Percentiles rank a stretch among this genome's conserved stretches.
These are phyloP conservation scores for Perkinsus olseni DNA, from an alignment of 169 alveolate genomes.

Conservation along the genomic window DNA sequence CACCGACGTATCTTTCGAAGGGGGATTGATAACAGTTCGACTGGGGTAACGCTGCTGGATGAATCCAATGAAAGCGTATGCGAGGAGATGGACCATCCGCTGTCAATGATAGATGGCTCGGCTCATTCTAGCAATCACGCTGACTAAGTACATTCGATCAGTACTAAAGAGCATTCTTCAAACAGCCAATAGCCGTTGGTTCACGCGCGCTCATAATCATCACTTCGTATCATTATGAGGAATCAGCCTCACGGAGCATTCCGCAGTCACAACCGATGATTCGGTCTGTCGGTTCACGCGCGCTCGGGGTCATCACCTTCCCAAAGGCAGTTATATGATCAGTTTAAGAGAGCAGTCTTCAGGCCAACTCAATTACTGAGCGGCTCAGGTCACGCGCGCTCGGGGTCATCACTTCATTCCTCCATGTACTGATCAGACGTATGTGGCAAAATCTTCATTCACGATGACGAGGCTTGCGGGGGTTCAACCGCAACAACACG, in stretches of 20 bases:
- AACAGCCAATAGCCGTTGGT: not conserved
- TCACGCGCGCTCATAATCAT: slow-evolving; percentile 1
- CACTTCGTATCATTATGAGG: not conserved
- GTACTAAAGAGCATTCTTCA: not conserved
- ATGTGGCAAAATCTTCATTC: not conserved
- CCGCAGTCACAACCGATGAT: too few relatives aligned
- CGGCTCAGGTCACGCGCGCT: slow-evolving; percentile 1
- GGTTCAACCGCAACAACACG: slow-evolving; percentile 2
- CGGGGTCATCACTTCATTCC: not conserved
- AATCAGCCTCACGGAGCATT: too few relatives aligned
- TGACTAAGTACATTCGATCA: too few relatives aligned
- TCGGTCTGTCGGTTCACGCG: too few relatives aligned
- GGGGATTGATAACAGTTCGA: too few relatives aligned
- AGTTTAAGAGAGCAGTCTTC: not conserved
- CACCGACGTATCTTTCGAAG: too few relatives aligned
- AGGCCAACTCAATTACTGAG: not conserved
- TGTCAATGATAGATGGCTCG: too few relatives aligned
- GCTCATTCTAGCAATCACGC: too few relatives aligned
- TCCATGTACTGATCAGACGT: not conserved
- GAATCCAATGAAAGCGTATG: too few relatives aligned
- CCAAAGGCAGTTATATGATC: not conserved
- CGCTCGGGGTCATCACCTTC: too few relatives aligned
- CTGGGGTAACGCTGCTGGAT: too few relatives aligned
- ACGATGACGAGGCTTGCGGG: not conserved
- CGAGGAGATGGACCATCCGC: too few relatives aligned